These are phyloP conservation scores for Coemansia sp. DNA, from an alignment of 192 early-diverging fungal genomes.

Conservation along the genomic window DNA sequence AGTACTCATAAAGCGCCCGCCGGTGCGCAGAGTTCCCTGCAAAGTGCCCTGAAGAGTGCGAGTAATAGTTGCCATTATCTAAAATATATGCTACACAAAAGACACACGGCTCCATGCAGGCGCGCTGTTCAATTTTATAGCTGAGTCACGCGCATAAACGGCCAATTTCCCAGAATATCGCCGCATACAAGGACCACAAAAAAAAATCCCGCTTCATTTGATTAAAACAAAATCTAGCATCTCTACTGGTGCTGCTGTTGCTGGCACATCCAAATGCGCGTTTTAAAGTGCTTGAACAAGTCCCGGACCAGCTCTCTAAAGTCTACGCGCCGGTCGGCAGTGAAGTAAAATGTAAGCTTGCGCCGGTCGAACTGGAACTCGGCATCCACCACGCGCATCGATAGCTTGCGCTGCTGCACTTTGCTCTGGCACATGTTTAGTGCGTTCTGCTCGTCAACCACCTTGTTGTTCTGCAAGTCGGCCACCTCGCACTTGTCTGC, in stretches of 20 bases:
- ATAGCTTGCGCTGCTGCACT: conserved; percentile 83
- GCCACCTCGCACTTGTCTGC: conserved; percentile 80
- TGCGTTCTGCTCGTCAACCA: conserved; percentile 87
- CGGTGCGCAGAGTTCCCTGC: background rate
- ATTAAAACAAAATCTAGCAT: conserved; percentile 6
- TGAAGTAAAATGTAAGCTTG: conserved; percentile 96
- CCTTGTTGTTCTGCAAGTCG: conserved; percentile 72
- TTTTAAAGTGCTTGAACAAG: conserved; percentile 96
- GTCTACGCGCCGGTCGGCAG: conserved; percentile 90
- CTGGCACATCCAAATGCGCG: conserved; percentile 92
- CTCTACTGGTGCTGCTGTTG: conserved; percentile 15
- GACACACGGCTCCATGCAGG: too few relatives aligned
- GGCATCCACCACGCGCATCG: conserved; percentile 95
- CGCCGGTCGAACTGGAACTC: conserved; percentile 98
- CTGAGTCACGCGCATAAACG: conserved; percentile 6
- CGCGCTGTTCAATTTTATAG: too few relatives aligned
- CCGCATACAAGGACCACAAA: too few relatives aligned
- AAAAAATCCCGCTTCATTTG: background rate
- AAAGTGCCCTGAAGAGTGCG: background rate
- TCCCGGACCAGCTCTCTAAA: conserved; percentile 95
- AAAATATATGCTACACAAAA: too few relatives aligned
- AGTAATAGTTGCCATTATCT: background rate
- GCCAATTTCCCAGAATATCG: background rate
- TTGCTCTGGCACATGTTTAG: conserved; percentile 84
- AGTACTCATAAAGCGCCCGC: conserved; percentile 34